Percentiles rank a stretch among this genome's conserved stretches.
Conservation (phyloP, 108 stramenopile genomes). For the Cyclostephanos invisitatus region DNA sequence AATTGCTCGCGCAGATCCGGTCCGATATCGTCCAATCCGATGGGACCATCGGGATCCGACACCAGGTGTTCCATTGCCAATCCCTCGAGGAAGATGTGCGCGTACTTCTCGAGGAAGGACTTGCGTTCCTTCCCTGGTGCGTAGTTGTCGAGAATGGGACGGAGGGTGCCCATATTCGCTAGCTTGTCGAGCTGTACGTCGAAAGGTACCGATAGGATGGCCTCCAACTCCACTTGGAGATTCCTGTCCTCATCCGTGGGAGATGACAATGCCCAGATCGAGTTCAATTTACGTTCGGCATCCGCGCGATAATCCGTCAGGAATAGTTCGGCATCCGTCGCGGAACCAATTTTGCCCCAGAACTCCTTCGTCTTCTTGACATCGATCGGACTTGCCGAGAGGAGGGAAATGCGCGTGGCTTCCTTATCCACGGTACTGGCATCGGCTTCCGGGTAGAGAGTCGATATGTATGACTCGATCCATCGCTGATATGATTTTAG, state of each 20-base stretch:
- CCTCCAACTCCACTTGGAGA: slow-evolving; percentile 29
- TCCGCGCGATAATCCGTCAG: slow-evolving; percentile 50
- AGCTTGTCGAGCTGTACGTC: slow-evolving; percentile 63
- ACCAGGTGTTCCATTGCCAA: slow-evolving; percentile 78
- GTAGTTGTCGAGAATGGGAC: slow-evolving; percentile 80
- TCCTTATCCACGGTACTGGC: slow-evolving; percentile 63
- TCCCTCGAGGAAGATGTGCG: slow-evolving; percentile 74
- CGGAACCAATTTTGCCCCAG: slow-evolving; percentile 62
- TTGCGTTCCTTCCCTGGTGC: slow-evolving; percentile 54
- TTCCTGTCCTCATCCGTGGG: slow-evolving; percentile 31
- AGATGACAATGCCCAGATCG: slow-evolving; percentile 11
- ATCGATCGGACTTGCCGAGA: slow-evolving; percentile 62
- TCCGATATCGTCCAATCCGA: slow-evolving; percentile 60
- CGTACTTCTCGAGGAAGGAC: slow-evolving; percentile 68
- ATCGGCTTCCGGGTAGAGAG: slow-evolving; percentile 55
- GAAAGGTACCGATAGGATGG: slow-evolving; percentile 65
- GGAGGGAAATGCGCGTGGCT: slow-evolving; percentile 70
- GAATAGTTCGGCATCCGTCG: slow-evolving; percentile 68
- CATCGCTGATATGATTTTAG: slow-evolving; percentile 48
- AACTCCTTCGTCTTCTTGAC: slow-evolving; percentile 63
- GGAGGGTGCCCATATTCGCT: slow-evolving; percentile 72
- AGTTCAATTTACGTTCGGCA: slow-evolving; percentile 31
- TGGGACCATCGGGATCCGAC: slow-evolving; percentile 74
- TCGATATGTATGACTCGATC: slow-evolving; percentile 63
- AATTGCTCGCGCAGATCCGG: slow-evolving; percentile 40